Conservation (phyloP, 805 yeast species). For the Wickerhamiella vanderwaltii region DNA sequence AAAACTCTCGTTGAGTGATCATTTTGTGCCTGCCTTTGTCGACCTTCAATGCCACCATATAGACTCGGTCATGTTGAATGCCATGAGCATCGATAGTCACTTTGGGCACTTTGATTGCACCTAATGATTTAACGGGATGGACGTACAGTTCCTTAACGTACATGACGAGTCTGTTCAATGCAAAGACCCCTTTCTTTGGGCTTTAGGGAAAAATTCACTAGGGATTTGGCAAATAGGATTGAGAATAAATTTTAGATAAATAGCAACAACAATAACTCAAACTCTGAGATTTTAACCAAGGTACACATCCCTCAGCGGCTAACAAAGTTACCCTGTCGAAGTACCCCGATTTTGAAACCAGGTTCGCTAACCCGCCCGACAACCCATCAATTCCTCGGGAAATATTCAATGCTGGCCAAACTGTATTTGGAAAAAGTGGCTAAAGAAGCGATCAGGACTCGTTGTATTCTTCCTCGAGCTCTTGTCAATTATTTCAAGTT, state of each 20-base stretch:
- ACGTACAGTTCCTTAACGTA: conserved; percentile 17
- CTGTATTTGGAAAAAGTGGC: conserved; percentile 14
- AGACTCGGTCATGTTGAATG: conserved; percentile 26
- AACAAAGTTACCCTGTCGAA: too few species aligned
- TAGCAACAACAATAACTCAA: too few species aligned
- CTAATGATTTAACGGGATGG: conserved; percentile 28
- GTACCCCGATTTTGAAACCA: too few species aligned
- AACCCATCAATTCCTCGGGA: too few species aligned
- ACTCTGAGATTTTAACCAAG: too few species aligned
- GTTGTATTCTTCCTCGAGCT: conserved; percentile 16
- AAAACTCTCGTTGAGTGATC: conserved; percentile 26
- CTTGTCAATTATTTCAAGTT: conserved; percentile 44
- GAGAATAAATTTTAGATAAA: too few species aligned
- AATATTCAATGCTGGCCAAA: conserved; percentile 14
- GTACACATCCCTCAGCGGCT: too few species aligned
- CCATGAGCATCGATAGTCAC: conserved; percentile 25
- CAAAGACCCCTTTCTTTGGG: too few species aligned
- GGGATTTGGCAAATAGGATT: too few species aligned
- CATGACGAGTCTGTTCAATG: too few species aligned
- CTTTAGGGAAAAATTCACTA: too few species aligned
- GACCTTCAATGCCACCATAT: conserved; percentile 22
- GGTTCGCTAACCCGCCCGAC: too few species aligned
- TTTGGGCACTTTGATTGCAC: conserved; percentile 22
- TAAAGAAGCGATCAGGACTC: conserved; percentile 21
- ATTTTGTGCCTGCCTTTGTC: conserved; percentile 15